Conservation (phyloP, 306 rosid species). For the Carpinus viminea region DNA sequence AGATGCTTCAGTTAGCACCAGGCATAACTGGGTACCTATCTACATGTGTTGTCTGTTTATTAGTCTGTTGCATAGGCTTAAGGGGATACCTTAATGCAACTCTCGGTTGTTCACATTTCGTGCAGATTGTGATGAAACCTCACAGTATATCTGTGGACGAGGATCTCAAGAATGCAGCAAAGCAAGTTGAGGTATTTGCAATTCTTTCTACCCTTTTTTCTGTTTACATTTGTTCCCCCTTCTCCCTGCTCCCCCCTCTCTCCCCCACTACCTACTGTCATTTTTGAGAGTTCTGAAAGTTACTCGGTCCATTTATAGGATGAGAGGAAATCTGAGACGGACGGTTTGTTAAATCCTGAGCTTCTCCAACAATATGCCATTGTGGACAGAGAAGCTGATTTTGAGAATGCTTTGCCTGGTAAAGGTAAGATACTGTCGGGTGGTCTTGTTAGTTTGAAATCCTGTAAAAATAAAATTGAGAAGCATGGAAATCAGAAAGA, state of each 20-base stretch:
- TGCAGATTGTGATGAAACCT: slow-evolving; percentile 74
- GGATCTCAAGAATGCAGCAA: slow-evolving; percentile 78
- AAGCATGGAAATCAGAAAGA: slow-evolving; percentile 41
- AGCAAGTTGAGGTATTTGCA: slow-evolving; percentile 66
- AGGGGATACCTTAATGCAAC: background rate
- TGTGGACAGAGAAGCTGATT: slow-evolving; percentile 47
- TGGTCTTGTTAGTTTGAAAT: slow-evolving; percentile 66
- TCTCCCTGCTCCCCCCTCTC: slow-evolving; percentile 11
- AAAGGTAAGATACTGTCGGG: slow-evolving; percentile 54
- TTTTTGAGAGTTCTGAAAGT: slow-evolving; percentile 21
- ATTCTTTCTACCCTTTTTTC: slow-evolving; percentile 7
- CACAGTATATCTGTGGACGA: slow-evolving; percentile 73
- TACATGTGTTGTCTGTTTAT: background rate
- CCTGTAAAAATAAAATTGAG: slow-evolving; percentile 36
- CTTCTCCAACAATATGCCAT: slow-evolving; percentile 59
- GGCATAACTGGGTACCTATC: background rate
- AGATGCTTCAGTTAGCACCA: background rate
- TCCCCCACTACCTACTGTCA: background rate
- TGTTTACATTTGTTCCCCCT: background rate
- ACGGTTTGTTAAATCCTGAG: slow-evolving; percentile 49
- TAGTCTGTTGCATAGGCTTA: background rate
- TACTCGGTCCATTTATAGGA: slow-evolving; percentile 41
- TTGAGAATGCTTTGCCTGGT: slow-evolving; percentile 50
- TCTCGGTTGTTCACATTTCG: slow-evolving; percentile 12
- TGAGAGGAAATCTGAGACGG: slow-evolving; percentile 50